Evolutionary conservation across 176 grass and related monocot species (phyloP).

Genomic region (Luzula sylvatica): DNA sequence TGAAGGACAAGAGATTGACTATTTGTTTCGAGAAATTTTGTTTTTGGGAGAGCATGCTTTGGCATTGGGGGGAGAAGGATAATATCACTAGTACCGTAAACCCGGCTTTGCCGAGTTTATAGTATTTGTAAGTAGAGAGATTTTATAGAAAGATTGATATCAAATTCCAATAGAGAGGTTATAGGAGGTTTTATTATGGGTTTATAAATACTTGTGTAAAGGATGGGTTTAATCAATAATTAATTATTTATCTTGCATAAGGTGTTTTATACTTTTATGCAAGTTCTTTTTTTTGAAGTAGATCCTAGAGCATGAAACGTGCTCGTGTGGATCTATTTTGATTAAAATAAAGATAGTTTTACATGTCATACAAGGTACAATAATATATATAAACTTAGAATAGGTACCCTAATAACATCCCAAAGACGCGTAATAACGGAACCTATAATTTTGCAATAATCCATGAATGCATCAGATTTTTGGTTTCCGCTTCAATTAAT

Average conservation of each 20-base stretch:
- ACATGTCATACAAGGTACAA: constrained; percentile 14
- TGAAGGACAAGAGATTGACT: constrained; percentile 53
- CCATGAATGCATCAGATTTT: too few species aligned
- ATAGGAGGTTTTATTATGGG: constrained; percentile 8
- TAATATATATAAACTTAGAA: constrained; percentile 13
- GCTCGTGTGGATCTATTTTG: too few species aligned
- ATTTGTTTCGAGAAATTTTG: constrained; percentile 85
- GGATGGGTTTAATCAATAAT: constrained; percentile 1
- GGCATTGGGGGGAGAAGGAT: constrained; percentile 82
- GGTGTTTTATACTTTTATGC: neutral
- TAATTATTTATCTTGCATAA: neutral
- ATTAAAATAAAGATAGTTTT: too few species aligned
- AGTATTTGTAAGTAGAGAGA: constrained; percentile 16
- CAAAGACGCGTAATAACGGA: too few species aligned
- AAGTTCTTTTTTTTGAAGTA: neutral
- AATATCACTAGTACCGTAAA: constrained; percentile 20
- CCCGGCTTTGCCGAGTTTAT: constrained; percentile 6
- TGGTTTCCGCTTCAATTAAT: too few species aligned
- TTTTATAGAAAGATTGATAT: constrained; percentile 11
- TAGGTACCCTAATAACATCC: too few species aligned
- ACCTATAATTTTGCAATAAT: too few species aligned
- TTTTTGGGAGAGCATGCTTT: constrained; percentile 89
- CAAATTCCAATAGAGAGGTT: constrained; percentile 7
- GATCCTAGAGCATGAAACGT: too few species aligned
- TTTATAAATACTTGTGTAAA: constrained; percentile 14